Conservation (phyloP, 2,329 filamentous ascomycete genomes). For the Cladosporium sp. region DNA sequence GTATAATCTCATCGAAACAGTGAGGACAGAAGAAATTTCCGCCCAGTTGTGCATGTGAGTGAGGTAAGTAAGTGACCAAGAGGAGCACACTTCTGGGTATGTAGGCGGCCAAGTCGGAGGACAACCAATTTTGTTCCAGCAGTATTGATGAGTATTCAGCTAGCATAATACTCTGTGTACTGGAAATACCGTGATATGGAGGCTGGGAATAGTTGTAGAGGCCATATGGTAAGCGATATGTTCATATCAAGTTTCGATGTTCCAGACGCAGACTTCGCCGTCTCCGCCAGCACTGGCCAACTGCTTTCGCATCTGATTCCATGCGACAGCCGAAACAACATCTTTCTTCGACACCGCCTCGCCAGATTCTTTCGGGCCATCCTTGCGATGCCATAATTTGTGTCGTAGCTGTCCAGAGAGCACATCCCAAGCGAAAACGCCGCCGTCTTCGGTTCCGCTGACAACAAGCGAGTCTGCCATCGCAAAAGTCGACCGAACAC, state of each 20-base stretch:
- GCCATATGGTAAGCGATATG: neutral
- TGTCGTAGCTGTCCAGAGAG: constrained; percentile 66
- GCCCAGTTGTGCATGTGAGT: too few relatives aligned
- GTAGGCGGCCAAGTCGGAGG: too few relatives aligned
- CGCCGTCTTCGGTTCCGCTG: constrained; percentile 74
- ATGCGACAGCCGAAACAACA: constrained; percentile 46
- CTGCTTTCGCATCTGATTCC: constrained; percentile 42
- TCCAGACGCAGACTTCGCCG: constrained; percentile 38
- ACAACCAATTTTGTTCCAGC: too few relatives aligned
- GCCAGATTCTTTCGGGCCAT: constrained; percentile 18
- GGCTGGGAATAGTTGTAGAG: too few relatives aligned
- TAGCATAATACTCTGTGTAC: too few relatives aligned
- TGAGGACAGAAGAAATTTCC: too few relatives aligned
- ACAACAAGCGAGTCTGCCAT: constrained; percentile 72
- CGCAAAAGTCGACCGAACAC: constrained; percentile 73
- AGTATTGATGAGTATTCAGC: too few relatives aligned
- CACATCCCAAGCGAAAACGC: constrained; percentile 78
- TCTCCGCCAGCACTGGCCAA: constrained; percentile 49
- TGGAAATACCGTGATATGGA: too few relatives aligned
- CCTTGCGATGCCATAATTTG: constrained; percentile 48
- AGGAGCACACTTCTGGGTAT: too few relatives aligned
- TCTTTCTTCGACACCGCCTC: constrained; percentile 40
- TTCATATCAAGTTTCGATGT: constrained; percentile 11
- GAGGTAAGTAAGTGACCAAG: too few relatives aligned
- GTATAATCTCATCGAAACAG: too few relatives aligned